These are phyloP conservation scores for Bipolaris oryzae DNA, from an alignment of 2,329 filamentous ascomycete genomes.

Conservation along the genomic window DNA sequence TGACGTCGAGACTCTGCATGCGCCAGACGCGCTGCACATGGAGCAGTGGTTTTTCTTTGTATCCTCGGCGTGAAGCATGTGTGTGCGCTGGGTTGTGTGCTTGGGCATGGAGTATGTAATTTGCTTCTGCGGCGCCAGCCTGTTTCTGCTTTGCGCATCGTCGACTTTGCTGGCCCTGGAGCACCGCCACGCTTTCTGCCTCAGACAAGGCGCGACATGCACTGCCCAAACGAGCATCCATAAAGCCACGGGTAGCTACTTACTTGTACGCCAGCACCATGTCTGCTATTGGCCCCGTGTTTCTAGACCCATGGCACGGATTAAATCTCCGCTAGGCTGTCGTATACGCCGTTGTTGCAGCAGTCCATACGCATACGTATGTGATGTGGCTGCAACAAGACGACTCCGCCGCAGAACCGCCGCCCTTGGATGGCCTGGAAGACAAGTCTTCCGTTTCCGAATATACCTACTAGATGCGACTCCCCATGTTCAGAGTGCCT, in stretches of 20 bases:
- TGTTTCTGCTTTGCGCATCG: slow-evolving; percentile 4
- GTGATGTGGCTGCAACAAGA: background rate
- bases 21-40: slow-evolving; percentile 7
- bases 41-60: background rate
- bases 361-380: background rate
- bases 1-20: slow-evolving; percentile 17
- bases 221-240: slow-evolving; percentile 2
- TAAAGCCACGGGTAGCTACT: slow-evolving; percentile 8
- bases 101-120: no score
- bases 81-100: no score
- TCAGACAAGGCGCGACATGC: slow-evolving; percentile 3
- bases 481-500: no score
- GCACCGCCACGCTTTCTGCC: slow-evolving; percentile 1
- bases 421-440: background rate
- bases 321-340: background rate
- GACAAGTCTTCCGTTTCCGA: background rate
- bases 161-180: background rate
- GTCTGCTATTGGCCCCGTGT: slow-evolving; percentile 17
- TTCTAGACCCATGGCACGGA: slow-evolving; percentile 16
- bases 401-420: background rate
- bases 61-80: background rate
- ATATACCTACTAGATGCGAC: no score
- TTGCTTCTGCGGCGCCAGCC: background rate
- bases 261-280: background rate
- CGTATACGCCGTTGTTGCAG: no score